Percentiles rank a stretch among this genome's conserved stretches.
Conservation (phyloP, 2,329 filamentous ascomycete genomes). For the Colletotrichum falcatum region DNA sequence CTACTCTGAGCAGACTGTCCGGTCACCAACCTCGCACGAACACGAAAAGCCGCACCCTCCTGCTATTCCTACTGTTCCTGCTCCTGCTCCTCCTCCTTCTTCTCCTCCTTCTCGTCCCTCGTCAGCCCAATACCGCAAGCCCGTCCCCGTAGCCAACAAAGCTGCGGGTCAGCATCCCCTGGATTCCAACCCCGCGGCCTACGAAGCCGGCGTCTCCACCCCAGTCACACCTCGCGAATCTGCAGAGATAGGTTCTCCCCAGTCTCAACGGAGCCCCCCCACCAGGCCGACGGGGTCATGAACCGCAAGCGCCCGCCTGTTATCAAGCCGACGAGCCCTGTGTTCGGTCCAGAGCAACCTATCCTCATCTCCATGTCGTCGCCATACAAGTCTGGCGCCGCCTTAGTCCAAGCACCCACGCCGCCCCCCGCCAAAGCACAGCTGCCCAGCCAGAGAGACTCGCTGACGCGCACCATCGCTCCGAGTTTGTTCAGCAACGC, state of each 20-base stretch:
- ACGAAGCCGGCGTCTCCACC: conserved; percentile 65
- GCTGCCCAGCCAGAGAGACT: conserved; percentile 34
- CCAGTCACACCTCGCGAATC: conserved; percentile 55
- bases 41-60: conserved; percentile 42
- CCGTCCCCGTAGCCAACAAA: conserved; percentile 44
- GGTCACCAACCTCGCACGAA: conserved; percentile 32
- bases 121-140: not conserved
- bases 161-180: conserved; percentile 66
- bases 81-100: too few species aligned
- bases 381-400: conserved; percentile 48
- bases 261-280: conserved; percentile 52
- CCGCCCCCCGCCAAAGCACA: conserved; percentile 31
- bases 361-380: conserved; percentile 52
- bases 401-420: conserved; percentile 42
- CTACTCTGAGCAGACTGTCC: conserved; percentile 46
- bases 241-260: conserved; percentile 52
- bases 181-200: conserved; percentile 74
- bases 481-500: conserved; percentile 28
- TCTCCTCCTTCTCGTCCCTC: not conserved
- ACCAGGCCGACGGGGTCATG: conserved; percentile 53
- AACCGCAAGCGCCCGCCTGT: conserved; percentile 53
- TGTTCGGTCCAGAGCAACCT: conserved; percentile 43
- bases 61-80: too few species aligned
- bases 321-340: conserved; percentile 43
- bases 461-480: conserved; percentile 24